These are phyloP conservation scores for Tetracladium setigerum DNA, from an alignment of 495 filamentous ascomycete species.

Conservation along the genomic window DNA sequence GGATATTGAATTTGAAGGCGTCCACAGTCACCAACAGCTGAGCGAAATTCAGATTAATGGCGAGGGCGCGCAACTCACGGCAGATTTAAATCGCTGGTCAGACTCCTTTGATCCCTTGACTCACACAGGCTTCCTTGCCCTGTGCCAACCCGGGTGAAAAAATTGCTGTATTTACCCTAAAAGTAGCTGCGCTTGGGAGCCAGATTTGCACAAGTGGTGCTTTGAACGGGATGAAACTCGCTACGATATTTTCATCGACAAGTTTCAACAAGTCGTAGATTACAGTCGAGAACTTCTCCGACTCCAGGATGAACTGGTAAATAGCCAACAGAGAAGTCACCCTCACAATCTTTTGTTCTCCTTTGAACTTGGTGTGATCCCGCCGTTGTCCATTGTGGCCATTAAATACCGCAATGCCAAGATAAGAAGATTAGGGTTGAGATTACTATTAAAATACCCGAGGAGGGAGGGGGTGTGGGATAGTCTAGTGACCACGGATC, in stretches of 20 bases:
- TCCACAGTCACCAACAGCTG: neutral
- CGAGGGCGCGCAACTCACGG: conserved; percentile 3
- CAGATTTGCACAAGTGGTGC: conserved; percentile 3
- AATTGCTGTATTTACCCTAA: conserved; percentile 7
- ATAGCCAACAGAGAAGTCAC: neutral
- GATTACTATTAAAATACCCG: conserved; percentile 25
- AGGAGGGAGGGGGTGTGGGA: conserved; percentile 42
- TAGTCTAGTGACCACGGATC: conserved; percentile 26
- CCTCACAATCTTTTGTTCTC: conserved; percentile 1
- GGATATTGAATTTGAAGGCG: neutral
- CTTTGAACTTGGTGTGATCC: conserved; percentile 29
- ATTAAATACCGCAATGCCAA: conserved; percentile 35
- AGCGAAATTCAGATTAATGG: neutral
- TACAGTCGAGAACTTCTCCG: neutral
- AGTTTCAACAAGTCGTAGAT: conserved; percentile 12
- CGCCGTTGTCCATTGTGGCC: conserved; percentile 27
- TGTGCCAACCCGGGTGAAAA: neutral
- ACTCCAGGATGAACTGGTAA: neutral
- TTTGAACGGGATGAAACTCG: conserved; percentile 6
- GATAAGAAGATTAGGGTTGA: conserved; percentile 33
- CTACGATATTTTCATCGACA: conserved; percentile 10
- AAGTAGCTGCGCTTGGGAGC: conserved; percentile 2
- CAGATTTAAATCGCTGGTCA: conserved; percentile 6
- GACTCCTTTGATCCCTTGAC: conserved; percentile 12
- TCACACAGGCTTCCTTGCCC: neutral